Evolutionary conservation across 805 yeast genomes (phyloP).

Genomic region (Pichia ethanolica): DNA sequence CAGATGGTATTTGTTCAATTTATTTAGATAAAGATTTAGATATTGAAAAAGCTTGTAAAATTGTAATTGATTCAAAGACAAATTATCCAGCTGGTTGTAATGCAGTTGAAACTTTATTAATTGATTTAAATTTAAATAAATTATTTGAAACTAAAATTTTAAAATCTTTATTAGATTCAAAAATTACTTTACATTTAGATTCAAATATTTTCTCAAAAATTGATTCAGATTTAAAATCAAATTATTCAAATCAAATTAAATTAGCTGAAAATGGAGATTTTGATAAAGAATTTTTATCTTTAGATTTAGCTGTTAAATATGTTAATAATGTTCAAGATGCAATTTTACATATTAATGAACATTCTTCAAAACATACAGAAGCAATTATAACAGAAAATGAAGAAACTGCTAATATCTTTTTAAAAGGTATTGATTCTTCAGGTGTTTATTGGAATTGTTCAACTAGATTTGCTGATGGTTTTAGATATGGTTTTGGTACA

Average conservation of each 20-base stretch:
- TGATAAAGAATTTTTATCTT: slow-evolving; percentile 72
- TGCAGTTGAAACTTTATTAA: slow-evolving; percentile 81
- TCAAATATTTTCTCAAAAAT: slow-evolving; percentile 36
- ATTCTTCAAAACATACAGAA: slow-evolving; percentile 96
- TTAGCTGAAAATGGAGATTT: slow-evolving; percentile 64
- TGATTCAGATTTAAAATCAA: slow-evolving; percentile 13
- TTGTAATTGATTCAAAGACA: slow-evolving; percentile 82
- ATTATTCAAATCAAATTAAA: slow-evolving; percentile 25
- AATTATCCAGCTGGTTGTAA: slow-evolving; percentile 99
- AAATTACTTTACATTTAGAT: slow-evolving; percentile 69
- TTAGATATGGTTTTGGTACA: slow-evolving; percentile 96
- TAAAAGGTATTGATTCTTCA: slow-evolving; percentile 85
- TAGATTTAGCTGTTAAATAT: slow-evolving; percentile 70
- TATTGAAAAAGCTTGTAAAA: slow-evolving; percentile 63
- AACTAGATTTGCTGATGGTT: slow-evolving; percentile 97
- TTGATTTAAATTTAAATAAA: slow-evolving; percentile 39
- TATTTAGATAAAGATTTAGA: slow-evolving; percentile 77
- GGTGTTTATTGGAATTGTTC: slow-evolving; percentile 98
- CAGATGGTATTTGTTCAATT: slow-evolving; percentile 94
- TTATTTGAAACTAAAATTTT: slow-evolving; percentile 16
- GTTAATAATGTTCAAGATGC: slow-evolving; percentile 61
- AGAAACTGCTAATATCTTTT: slow-evolving; percentile 62
- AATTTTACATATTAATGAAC: slow-evolving; percentile 76
- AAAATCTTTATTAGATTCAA: slow-evolving; percentile 43
- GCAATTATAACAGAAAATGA: slow-evolving; percentile 76